Evolutionary conservation across 345 rosid genomes (phyloP).

Genomic region (Syzygium oleosum): DNA sequence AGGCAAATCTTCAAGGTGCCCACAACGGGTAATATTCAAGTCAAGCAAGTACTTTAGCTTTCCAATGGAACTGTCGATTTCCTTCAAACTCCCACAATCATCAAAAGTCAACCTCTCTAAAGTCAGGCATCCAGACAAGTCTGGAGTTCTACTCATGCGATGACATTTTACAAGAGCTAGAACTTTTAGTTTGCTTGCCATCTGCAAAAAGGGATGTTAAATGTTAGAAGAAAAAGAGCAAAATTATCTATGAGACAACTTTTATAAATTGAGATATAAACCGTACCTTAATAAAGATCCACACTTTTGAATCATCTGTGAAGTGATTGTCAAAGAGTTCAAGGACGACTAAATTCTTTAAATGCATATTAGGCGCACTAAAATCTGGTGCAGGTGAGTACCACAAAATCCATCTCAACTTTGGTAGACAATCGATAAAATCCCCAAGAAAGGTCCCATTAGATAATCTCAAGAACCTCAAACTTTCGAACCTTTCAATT

Average conservation of each 20-base stretch:
- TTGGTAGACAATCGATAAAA: fast-evolving
- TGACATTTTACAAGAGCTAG: neutral
- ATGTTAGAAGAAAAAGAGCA: neutral
- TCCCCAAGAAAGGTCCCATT: fast-evolving
- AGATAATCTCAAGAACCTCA: fast-evolving
- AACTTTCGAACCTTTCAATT: fast-evolving
- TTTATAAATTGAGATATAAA: neutral
- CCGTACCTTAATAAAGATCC: neutral
- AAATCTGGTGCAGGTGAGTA: fast-evolving
- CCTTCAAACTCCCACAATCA: fast-evolving
- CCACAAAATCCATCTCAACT: fast-evolving
- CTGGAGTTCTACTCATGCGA: neutral
- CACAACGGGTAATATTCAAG: fast-evolving
- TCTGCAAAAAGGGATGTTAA: neutral
- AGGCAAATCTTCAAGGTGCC: fast-evolving
- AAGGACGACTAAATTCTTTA: neutral
- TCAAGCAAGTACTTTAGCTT: neutral
- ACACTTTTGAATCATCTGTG: neutral
- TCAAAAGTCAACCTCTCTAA: neutral
- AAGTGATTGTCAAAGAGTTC: fast-evolving
- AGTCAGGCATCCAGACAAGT: neutral
- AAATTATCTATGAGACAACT: fast-evolving
- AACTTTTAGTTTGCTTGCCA: neutral
- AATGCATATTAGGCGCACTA: fast-evolving
- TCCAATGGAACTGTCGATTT: neutral